Conservation (phyloP, 176 grass and related monocot species). For the Rhynchospora pubera region DNA sequence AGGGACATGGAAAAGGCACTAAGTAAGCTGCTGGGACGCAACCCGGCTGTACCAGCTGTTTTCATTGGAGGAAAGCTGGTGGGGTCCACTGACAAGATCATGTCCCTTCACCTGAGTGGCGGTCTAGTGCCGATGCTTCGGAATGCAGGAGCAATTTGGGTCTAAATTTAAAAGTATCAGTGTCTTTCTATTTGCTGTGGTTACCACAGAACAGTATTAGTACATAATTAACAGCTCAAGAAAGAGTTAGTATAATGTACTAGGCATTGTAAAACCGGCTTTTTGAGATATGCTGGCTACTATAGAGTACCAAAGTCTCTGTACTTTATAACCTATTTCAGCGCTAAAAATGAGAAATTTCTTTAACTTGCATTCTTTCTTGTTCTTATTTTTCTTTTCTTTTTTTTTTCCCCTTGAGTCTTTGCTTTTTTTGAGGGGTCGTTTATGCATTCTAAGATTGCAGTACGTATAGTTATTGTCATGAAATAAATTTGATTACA, state of each 20-base stretch:
- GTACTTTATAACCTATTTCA: neutral
- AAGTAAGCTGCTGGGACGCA: constrained; percentile 11
- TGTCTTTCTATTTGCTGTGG: neutral
- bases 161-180: constrained; percentile 2
- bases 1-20: constrained; percentile 47
- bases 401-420: too few relatives aligned
- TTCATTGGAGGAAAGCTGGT: constrained; percentile 52
- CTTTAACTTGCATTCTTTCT: neutral
- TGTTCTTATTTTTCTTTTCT: too few relatives aligned
- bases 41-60: constrained; percentile 34
- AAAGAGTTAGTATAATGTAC: neutral
- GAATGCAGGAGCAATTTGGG: constrained; percentile 50
- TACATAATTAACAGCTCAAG: neutral
- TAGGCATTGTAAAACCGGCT: neutral
- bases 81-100: constrained; percentile 54
- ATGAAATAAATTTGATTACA: neutral
- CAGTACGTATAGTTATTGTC: neutral
- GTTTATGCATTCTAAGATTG: neutral
- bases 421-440: neutral
- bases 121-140: constrained; percentile 43
- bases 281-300: neutral
- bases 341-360: neutral
- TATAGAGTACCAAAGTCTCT: neutral
- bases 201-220: neutral
- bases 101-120: constrained; percentile 51